phyloP scores from a whole-genome alignment of 176 grass and related monocot genomes.

The Bothriochloa decipiens region DNA sequence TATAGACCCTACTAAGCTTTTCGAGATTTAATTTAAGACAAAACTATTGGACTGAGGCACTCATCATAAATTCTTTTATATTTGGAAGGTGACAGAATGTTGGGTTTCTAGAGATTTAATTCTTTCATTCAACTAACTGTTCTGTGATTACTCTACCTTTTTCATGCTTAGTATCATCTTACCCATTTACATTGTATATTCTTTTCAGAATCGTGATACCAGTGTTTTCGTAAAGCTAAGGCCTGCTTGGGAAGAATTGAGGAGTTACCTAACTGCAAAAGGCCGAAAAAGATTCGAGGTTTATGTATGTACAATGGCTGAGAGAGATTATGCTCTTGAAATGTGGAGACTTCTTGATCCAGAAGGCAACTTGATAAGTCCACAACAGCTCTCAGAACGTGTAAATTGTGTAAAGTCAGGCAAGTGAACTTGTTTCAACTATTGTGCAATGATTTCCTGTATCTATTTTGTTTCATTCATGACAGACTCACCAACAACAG shows the following conservation, averaged over 20 bases:
- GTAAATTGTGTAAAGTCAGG: conserved; percentile 90
- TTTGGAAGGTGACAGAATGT: conserved; percentile 12
- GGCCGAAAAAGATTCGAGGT: conserved; percentile 98
- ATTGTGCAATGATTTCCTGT: conserved; percentile 28
- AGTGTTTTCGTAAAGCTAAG: conserved; percentile 98
- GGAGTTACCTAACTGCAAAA: conserved; percentile 93
- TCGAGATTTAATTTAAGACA: conserved; percentile 28
- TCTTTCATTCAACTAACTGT: conserved; percentile 7
- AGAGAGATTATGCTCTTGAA: conserved; percentile 96
- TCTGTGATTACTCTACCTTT: conserved; percentile 27
- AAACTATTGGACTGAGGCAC: neutral
- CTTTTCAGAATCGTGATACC: conserved; percentile 80
- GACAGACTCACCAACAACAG: neutral
- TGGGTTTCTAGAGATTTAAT: neutral
- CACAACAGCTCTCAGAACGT: conserved; percentile 69
- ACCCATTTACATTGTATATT: conserved; percentile 27
- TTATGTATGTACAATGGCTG: conserved; percentile 97
- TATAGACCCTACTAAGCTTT: neutral
- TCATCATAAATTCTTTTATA: conserved; percentile 22
- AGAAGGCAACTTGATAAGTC: conserved; percentile 74
- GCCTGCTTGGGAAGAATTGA: conserved; percentile 97
- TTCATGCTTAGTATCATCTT: conserved; percentile 25
- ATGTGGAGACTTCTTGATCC: conserved; percentile 99
- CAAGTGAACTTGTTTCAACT: conserved; percentile 44
- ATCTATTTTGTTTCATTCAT: conserved; percentile 12